Base-by-base conservation (phyloP, 352 stramenopile species). In the Aphanomyces astaci region DNA sequence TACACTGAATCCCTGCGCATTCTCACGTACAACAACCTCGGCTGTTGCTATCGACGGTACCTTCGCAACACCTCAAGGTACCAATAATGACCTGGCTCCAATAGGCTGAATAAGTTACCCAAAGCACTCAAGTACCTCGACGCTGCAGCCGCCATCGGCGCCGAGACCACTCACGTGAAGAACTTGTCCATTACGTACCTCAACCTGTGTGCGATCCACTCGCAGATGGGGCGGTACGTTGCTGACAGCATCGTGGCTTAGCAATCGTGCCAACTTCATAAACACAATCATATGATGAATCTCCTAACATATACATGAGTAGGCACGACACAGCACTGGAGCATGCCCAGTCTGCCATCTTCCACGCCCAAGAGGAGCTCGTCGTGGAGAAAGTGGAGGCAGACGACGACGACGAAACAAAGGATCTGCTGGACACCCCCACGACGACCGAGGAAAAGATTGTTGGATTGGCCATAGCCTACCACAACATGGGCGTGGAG, bases 1-100 rank as follows among this genome's bases (percentile, higher is more conserved):
- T 71, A 77, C 49, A 82, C 77, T 25, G 75, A 90, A 49, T 80
- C 84, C n/a, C 70, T 90, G 3, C 82, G 88, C 64, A 88, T 92
- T 57, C 75, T 92, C 32, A 92, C 84, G 28, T 89, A 83, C 72
- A 92, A 92, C 64, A 92, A 90, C 67, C 79, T 92, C 22, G 84
- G 82, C 22, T 90, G 84, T 66, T 90, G 82, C 55, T 92, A 90
- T 70, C 84, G 84, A 36, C 3, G 49, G 49, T 64, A 48, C 22
- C 31, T 43, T 3, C 25, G 31, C n/a, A n/a, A n/a, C n/a, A n/a
- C n/a, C n/a, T n/a, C n/a, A n/a, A n/a, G n/a, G n/a, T n/a, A n/a
- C n/a, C n/a, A n/a, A n/a, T 19, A 22, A 53, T 19, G 43, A 52
- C 40, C 64, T 24, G 31, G 25, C 43, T 10, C 40, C 19, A 64